A percentile compares a stretch with the other conserved stretches of the same genome.
Conservation (phyloP, 192 early-diverging fungal species). For the Coemansia sp. region DNA sequence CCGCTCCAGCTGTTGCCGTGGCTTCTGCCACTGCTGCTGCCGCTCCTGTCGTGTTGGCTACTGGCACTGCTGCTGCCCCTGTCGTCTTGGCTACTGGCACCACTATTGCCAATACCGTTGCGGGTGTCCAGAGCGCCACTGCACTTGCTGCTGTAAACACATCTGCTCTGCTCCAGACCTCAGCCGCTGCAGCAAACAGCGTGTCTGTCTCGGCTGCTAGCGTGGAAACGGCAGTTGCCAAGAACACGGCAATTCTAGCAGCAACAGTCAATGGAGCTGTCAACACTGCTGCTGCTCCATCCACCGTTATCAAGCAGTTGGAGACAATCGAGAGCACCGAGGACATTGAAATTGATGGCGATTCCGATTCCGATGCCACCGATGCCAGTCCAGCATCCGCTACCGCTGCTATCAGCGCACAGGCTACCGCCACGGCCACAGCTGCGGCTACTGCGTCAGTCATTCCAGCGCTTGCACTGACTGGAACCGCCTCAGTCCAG, state of each 20-base stretch:
- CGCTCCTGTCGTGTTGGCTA: background rate
- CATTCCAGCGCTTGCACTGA: no score
- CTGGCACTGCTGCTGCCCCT: background rate
- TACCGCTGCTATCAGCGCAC: conserved; percentile 2
- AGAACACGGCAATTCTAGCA: background rate
- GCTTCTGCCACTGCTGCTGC: conserved; percentile 7
- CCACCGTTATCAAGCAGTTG: background rate
- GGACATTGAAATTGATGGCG: no score
- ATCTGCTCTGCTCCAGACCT: background rate
- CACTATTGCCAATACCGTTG: background rate
- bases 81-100: conserved; percentile 3
- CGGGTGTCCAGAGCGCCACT: background rate
- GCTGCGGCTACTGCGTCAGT: no score
- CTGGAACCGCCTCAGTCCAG: no score
- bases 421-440: background rate
- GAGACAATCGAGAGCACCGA: no score
- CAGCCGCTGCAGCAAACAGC: background rate
- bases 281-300: conserved; percentile 3
- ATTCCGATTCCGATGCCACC: background rate
- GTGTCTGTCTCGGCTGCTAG: background rate
- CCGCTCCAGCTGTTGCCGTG: background rate
- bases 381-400: conserved; percentile 3
- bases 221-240: background rate
- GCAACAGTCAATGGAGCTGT: background rate
- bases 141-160: background rate